Percentiles rank a stretch among this genome's conserved stretches.
Conservation (phyloP, 2,329 filamentous ascomycete genomes). For the Pseudocercospora fijiensis region DNA sequence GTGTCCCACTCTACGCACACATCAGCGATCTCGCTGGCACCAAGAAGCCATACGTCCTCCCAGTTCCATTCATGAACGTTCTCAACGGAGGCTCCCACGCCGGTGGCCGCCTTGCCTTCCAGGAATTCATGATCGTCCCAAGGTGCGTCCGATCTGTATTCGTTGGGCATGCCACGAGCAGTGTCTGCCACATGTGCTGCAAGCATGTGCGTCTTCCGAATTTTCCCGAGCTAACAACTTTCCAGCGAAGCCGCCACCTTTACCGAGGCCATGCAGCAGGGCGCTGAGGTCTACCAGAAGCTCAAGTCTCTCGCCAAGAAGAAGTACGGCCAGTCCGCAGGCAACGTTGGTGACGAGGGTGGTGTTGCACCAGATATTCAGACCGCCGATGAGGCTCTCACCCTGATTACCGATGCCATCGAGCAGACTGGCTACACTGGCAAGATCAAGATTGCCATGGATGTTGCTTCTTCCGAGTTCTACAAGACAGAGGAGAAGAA, state of each 20-base stretch:
- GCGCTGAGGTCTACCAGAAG: constrained; percentile 96
- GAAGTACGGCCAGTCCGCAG: constrained; percentile 98
- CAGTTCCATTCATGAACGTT: constrained; percentile 60
- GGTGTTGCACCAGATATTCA: constrained; percentile 99
- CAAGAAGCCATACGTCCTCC: constrained; percentile 56
- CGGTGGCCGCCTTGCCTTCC: constrained; percentile 75
- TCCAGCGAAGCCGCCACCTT: constrained; percentile 69
- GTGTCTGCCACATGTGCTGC: constrained; percentile 45
- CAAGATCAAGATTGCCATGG: constrained; percentile 97
- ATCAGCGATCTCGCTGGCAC: constrained; percentile 55
- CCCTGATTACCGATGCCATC: constrained; percentile 92
- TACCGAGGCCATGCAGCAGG: constrained; percentile 93
- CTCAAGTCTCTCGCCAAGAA: constrained; percentile 97
- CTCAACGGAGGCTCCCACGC: constrained; percentile 82
- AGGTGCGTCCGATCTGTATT: constrained; percentile 37
- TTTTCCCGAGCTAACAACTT: constrained; percentile 7
- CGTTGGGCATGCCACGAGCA: constrained; percentile 37
- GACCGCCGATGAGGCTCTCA: constrained; percentile 91
- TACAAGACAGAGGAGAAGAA: constrained; percentile 96
- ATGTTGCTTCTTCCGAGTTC: constrained; percentile 98
- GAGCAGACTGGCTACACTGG: constrained; percentile 94
- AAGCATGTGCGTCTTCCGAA: not conserved
- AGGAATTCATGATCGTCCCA: constrained; percentile 58
- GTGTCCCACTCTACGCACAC: constrained; percentile 58
- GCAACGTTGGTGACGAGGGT: constrained; percentile 99